A percentile compares a stretch with the other conserved stretches of the same genome.
Evolutionary conservation across 148 eudicot genomes (phyloP).

Genomic region (Persicaria maculosa): DNA sequence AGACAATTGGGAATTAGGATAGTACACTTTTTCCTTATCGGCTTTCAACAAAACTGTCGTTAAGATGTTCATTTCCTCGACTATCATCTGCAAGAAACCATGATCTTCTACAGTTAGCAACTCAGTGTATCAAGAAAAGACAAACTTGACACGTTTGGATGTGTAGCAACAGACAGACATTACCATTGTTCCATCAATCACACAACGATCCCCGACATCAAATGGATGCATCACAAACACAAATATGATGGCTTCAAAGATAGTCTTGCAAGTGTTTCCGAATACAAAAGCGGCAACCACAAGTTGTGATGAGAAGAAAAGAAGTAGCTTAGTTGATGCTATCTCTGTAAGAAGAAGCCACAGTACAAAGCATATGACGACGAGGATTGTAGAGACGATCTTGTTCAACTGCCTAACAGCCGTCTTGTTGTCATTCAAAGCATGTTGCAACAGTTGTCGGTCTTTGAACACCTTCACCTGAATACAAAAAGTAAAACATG

Average conservation of each 20-base stretch:
- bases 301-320: conserved; percentile 65
- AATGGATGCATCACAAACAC: conserved; percentile 82
- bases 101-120: background rate
- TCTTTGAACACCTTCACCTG: conserved; percentile 67
- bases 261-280: conserved; percentile 76
- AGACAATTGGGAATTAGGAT: conserved; percentile 56
- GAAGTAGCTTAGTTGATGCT: conserved; percentile 45
- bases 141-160: background rate
- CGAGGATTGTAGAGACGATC: conserved; percentile 40
- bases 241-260: conserved; percentile 68
- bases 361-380: conserved; percentile 32
- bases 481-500: conserved; percentile 8
- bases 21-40: conserved; percentile 57
- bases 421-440: conserved; percentile 78
- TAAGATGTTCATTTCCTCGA: conserved; percentile 73
- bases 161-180: background rate
- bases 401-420: conserved; percentile 66
- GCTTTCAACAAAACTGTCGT: conserved; percentile 49
- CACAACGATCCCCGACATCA: conserved; percentile 75
- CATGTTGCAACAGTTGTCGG: conserved; percentile 64
- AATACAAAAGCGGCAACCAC: conserved; percentile 64
- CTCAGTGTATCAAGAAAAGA: background rate
- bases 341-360: conserved; percentile 65
- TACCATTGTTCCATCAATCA: conserved; percentile 60
- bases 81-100: conserved; percentile 40